Conservation (phyloP, 192 early-diverging fungal species). For the Mortierella antarctica region DNA sequence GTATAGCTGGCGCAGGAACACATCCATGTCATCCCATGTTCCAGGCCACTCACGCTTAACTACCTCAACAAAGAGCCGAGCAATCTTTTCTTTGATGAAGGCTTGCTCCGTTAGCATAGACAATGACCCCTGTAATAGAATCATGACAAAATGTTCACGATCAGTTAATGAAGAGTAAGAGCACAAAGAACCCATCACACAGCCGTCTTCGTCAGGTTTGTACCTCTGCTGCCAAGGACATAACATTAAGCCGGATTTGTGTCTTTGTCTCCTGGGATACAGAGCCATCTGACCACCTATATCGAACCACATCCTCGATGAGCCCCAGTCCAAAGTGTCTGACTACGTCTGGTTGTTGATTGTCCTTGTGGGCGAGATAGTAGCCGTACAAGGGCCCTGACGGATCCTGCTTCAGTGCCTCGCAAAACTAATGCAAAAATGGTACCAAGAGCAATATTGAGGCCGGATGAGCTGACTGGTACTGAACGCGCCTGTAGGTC, state of each 20-base stretch:
- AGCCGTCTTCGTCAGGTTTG: neutral
- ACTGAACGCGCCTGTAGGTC: too few species aligned
- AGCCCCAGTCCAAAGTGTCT: constrained; percentile 72
- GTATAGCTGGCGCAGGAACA: constrained; percentile 58
- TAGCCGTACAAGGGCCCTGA: constrained; percentile 63
- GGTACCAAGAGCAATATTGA: neutral
- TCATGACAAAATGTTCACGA: neutral
- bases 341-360: constrained; percentile 57
- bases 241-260: constrained; percentile 51
- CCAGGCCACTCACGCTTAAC: constrained; percentile 72
- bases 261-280: constrained; percentile 40
- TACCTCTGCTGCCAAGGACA: constrained; percentile 54
- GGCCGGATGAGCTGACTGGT: neutral
- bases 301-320: constrained; percentile 65
- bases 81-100: constrained; percentile 73
- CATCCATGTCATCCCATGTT: constrained; percentile 69
- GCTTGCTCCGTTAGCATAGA: constrained; percentile 50
- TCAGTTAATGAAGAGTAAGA: neutral
- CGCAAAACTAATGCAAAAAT: constrained; percentile 54
- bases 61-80: constrained; percentile 65
- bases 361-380: constrained; percentile 62
- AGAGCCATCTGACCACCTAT: constrained; percentile 63
- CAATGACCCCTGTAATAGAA: constrained; percentile 35
- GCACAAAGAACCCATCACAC: neutral
- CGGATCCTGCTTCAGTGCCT: constrained; percentile 58